phyloP scores from a whole-genome alignment of 129 eudicot genomes.

The Artemisia tridentata region DNA sequence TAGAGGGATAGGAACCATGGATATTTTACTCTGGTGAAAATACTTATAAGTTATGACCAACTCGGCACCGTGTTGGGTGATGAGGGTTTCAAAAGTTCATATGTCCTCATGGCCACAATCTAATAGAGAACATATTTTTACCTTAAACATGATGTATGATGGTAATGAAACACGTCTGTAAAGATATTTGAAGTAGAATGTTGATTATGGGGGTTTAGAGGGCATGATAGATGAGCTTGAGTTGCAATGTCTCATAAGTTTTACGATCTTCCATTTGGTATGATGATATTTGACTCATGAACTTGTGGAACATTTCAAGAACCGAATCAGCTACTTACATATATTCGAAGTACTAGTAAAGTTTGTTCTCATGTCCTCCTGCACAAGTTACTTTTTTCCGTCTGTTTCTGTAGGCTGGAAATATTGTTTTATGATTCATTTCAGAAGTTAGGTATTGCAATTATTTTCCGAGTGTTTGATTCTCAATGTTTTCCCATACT shows the following conservation, averaged over 20 bases:
- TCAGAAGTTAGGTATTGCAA: not conserved
- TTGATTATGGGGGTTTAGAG: not conserved
- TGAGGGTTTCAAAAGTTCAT: too few species aligned
- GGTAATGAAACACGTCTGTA: not conserved
- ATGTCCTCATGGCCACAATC: too few species aligned
- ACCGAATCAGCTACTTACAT: too few species aligned
- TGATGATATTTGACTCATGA: not conserved
- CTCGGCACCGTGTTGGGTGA: too few species aligned
- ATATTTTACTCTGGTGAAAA: too few species aligned
- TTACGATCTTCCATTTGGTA: not conserved
- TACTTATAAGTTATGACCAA: too few species aligned
- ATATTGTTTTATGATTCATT: not conserved
- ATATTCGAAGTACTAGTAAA: not conserved
- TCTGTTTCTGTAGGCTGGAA: not conserved
- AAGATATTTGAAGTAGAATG: conserved; percentile 1
- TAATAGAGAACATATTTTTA: not conserved
- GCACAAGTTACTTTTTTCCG: not conserved
- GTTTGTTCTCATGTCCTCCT: not conserved
- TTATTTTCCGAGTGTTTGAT: not conserved
- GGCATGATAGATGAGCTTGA: conserved; percentile 5
- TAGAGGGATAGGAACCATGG: too few species aligned
- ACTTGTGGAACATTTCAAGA: too few species aligned
- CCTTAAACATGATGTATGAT: conserved; percentile 4
- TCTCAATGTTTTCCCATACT: not conserved
- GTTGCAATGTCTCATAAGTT: not conserved